Evolutionary conservation across 2,329 filamentous ascomycete genomes (phyloP).

Genomic region (Fusarium penzigii): DNA sequence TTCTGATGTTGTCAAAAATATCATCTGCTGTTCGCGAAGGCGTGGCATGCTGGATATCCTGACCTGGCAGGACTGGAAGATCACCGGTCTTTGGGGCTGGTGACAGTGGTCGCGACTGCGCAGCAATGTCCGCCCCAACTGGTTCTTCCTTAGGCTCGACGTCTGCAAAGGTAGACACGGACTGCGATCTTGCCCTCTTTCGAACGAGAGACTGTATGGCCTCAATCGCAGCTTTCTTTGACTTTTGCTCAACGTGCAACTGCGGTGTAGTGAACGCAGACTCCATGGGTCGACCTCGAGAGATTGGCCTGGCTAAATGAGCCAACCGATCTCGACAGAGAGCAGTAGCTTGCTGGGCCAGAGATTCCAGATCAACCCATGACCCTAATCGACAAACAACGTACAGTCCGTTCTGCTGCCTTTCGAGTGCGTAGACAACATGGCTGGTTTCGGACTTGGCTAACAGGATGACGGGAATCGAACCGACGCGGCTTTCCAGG

Average conservation of each 20-base stretch:
- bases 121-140: constrained; percentile 10
- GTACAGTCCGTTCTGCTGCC: constrained; percentile 62
- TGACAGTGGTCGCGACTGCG: constrained; percentile 22
- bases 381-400: constrained; percentile 66
- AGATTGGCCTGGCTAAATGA: constrained; percentile 16
- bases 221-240: constrained; percentile 61
- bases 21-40: constrained; percentile 44
- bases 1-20: constrained; percentile 60
- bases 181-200: constrained; percentile 49
- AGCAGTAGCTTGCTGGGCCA: constrained; percentile 51
- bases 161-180: constrained; percentile 40
- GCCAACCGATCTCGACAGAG: constrained; percentile 34
- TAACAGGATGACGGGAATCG: constrained; percentile 58
- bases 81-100: constrained; percentile 21
- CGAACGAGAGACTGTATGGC: constrained; percentile 63
- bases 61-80: neutral
- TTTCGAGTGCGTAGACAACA: constrained; percentile 64
- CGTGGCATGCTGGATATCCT: neutral
- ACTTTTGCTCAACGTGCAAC: constrained; percentile 52
- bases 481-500: constrained; percentile 60
- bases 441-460: constrained; percentile 58
- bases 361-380: constrained; percentile 62
- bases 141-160: constrained; percentile 18
- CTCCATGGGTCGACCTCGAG: constrained; percentile 18
- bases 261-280: constrained; percentile 43